These are phyloP conservation scores for Sphagnum magellanicum DNA, from an alignment of 228 moss, liverwort and hornwort genomes.

Conservation along the genomic window DNA sequence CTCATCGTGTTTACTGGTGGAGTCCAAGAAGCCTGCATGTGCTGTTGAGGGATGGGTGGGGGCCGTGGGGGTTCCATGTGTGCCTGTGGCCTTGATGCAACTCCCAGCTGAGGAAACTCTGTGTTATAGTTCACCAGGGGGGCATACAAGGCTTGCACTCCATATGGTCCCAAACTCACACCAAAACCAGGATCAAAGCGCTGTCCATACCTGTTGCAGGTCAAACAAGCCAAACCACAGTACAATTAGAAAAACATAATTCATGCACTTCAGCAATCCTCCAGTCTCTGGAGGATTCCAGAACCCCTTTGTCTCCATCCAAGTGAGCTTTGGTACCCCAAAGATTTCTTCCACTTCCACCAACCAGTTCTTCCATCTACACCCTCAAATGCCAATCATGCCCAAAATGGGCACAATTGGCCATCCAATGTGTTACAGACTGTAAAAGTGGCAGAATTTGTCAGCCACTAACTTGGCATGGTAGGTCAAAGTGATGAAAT, in stretches of 20 bases:
- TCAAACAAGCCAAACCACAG: background rate
- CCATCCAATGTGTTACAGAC: too few relatives aligned
- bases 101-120: slow-evolving; percentile 91
- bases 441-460: too few relatives aligned
- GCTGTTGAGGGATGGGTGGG: slow-evolving; percentile 76
- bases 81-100: slow-evolving; percentile 69
- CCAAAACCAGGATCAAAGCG: slow-evolving; percentile 99
- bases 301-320: too few relatives aligned
- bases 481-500: too few relatives aligned
- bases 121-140: slow-evolving; percentile 94
- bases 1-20: slow-evolving; percentile 55
- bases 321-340: too few relatives aligned
- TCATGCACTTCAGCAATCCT: background rate
- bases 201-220: slow-evolving; percentile 61
- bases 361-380: background rate
- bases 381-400: too few relatives aligned
- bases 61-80: slow-evolving; percentile 87
- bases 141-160: slow-evolving; percentile 84
- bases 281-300: too few relatives aligned
- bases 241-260: background rate
- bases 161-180: slow-evolving; percentile 65
- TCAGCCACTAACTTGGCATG: too few relatives aligned
- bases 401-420: too few relatives aligned
- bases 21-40: slow-evolving; percentile 75
- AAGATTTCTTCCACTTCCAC: background rate